A percentile compares a stretch with the other conserved stretches of the same genome.
These are phyloP conservation scores for Pseudogymnoascus destructans DNA, from an alignment of 2,329 filamentous ascomycete species.

Conservation along the genomic window DNA sequence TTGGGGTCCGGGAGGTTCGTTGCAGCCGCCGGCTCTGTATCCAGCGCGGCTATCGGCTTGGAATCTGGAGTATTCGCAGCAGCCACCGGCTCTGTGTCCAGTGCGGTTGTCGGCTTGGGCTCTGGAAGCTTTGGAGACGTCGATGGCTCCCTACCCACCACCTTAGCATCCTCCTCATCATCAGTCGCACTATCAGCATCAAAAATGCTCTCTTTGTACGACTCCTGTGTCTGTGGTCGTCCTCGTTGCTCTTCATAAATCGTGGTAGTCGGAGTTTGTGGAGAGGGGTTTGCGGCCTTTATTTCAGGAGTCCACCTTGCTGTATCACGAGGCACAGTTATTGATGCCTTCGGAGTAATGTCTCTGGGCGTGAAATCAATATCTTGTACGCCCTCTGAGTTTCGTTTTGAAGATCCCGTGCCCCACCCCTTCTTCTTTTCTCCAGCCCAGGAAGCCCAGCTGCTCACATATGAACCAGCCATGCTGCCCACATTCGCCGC, in stretches of 20 bases:
- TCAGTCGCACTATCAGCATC: slow-evolving; percentile 20
- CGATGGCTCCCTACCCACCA: neutral
- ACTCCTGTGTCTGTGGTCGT: slow-evolving; percentile 21
- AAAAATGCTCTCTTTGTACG: slow-evolving; percentile 24
- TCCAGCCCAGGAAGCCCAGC: slow-evolving; percentile 57
- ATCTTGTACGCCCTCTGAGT: neutral
- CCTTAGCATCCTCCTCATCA: neutral
- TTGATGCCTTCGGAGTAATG: neutral
- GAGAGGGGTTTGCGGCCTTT: neutral
- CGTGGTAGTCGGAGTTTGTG: neutral
- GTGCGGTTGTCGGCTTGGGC: neutral
- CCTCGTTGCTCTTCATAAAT: neutral
- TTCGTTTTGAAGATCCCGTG: slow-evolving; percentile 7
- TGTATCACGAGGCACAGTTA: neutral
- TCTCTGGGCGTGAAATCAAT: slow-evolving; percentile 6
- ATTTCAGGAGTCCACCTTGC: neutral
- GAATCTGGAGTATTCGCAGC: neutral
- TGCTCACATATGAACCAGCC: slow-evolving; percentile 52
- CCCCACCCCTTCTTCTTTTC: slow-evolving; percentile 53
- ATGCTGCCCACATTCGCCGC: slow-evolving; percentile 39
- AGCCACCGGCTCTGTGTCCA: neutral
- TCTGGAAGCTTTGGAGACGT: neutral
- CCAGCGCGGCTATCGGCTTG: neutral
- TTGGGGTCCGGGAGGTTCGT: neutral
- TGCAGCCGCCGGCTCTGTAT: neutral